Percentiles rank a stretch among this genome's conserved stretches.
Evolutionary conservation across 805 yeast species (phyloP).

Genomic region (Wickerhamiella bombiphila): DNA sequence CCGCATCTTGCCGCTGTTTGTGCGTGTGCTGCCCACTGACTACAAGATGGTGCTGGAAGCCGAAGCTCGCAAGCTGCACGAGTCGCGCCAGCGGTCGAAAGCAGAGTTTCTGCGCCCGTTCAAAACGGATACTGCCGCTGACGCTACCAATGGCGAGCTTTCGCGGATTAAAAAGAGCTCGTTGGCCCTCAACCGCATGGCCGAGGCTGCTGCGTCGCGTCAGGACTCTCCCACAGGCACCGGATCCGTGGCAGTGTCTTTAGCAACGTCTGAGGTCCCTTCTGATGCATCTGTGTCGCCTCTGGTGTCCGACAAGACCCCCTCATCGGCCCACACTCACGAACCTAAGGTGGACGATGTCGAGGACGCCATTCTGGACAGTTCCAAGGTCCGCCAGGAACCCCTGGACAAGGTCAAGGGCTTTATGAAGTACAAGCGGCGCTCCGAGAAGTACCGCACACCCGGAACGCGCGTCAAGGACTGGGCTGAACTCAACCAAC

Average conservation of each 20-base stretch:
- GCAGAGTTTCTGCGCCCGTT: slow-evolving; percentile 46
- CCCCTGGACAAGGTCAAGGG: slow-evolving; percentile 72
- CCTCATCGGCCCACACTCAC: slow-evolving; percentile 4
- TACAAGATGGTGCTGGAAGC: slow-evolving; percentile 78
- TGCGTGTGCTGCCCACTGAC: slow-evolving; percentile 84
- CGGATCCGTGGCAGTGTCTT: slow-evolving; percentile 20
- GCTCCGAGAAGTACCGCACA: slow-evolving; percentile 72
- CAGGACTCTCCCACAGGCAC: slow-evolving; percentile 18
- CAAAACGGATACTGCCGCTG: slow-evolving; percentile 72
- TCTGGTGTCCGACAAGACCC: slow-evolving; percentile 2
- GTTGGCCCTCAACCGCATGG: slow-evolving; percentile 12
- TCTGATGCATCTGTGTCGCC: slow-evolving; percentile 6
- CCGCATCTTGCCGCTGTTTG: slow-evolving; percentile 74
- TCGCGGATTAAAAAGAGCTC: slow-evolving; percentile 27
- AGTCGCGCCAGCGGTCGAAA: slow-evolving; percentile 44
- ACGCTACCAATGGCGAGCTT: slow-evolving; percentile 81
- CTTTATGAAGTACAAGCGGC: slow-evolving; percentile 83
- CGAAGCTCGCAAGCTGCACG: slow-evolving; percentile 51
- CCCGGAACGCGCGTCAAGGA: slow-evolving; percentile 65
- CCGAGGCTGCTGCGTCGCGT: background rate
- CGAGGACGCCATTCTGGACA: slow-evolving; percentile 74
- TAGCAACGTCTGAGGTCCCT: background rate
- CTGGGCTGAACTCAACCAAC: slow-evolving; percentile 79
- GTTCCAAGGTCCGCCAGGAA: slow-evolving; percentile 39
- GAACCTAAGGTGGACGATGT: slow-evolving; percentile 85